phyloP scores from a whole-genome alignment of 2,329 filamentous ascomycete species.

The Leptographium wingfieldii region DNA sequence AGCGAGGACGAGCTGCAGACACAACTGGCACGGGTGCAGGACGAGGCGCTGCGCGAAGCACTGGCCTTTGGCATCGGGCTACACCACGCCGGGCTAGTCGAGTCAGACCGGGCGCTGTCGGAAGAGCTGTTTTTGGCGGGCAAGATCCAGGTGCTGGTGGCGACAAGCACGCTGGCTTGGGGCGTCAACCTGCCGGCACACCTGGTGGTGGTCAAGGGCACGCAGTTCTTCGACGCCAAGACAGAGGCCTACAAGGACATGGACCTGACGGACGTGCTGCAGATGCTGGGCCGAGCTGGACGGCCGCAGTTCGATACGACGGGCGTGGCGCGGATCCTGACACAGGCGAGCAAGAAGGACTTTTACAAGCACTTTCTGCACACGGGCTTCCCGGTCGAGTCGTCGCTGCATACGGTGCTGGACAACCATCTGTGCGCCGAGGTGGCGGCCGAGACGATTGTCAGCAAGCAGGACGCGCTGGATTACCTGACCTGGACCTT shows the following conservation, averaged over 20 bases:
- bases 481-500: constrained; percentile 99
- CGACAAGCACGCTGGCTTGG: constrained; percentile 94
- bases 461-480: constrained; percentile 90
- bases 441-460: constrained; percentile 82
- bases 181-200: constrained; percentile 96
- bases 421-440: constrained; percentile 96
- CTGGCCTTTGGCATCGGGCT: constrained; percentile 93
- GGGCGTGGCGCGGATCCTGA: constrained; percentile 93
- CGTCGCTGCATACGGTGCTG: constrained; percentile 85
- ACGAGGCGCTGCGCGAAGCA: constrained; percentile 85
- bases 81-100: constrained; percentile 92
- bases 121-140: constrained; percentile 95
- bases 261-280: constrained; percentile 94
- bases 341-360: constrained; percentile 92
- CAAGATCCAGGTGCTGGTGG: constrained; percentile 94
- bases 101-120: constrained; percentile 79
- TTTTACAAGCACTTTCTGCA: constrained; percentile 99
- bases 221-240: constrained; percentile 96
- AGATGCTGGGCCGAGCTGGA: constrained; percentile 93
- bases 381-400: constrained; percentile 95
- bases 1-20: constrained; percentile 80
- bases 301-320: constrained; percentile 94
- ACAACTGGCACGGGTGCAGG: constrained; percentile 82
- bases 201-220: constrained; percentile 93
- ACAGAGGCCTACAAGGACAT: constrained; percentile 97